Evolutionary conservation across 192 early-diverging fungal genomes (phyloP), one percentile per base, ranked within the genome.

Genomic region (Radiomyces spectabilis): DNA sequence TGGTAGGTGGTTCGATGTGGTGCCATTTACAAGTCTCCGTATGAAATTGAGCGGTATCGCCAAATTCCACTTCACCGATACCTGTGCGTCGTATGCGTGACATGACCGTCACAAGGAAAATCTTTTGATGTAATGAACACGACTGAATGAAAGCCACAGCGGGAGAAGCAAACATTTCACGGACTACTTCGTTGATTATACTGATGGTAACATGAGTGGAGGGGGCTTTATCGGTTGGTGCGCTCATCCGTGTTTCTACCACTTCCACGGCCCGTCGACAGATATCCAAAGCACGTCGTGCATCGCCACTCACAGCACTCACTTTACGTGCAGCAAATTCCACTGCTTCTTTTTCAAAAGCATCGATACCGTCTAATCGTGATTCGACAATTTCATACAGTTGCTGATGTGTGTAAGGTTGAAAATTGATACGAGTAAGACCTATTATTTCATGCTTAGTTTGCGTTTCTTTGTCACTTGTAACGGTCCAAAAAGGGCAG

Each of bases 251-350:
- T 15, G 61, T 58, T 65, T 86, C 86, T 4, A 81, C 78, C 51
- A 90, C 79, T 55, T 87, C 87, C 1, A 88, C 81, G 0, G 87
- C 83, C 7, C 85, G 69, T 25, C 88, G 79, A 69, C 94, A 97
- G 37, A 99, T 93, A 65, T 97, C 95, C 32, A 99, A 74, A 2
- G 92, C 93, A 13, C 94, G 74, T 27, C 97, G 77, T 18, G 97
- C 97, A 70, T 99, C 97, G 4, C 95, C 95, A 44, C 84, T 86
- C n/a, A 99, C 89, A 1, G 93, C 85, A 24, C 91, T 88, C 4
- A 99, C 91, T 71, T 97, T 98, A 39, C 94, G 78, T 4, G 95
- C 88, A n/a, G 89, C 91, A 68, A 95, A 86, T 65, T 93, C 89
- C 18, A 97, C 75, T 0, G 97, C 95, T 57, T 95, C 89, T 18